A percentile compares a stretch with the other conserved stretches of the same genome.
Evolutionary conservation across 2,329 filamentous ascomycete species (phyloP).

Genomic region (Ophiostoma triangulosporum): DNA sequence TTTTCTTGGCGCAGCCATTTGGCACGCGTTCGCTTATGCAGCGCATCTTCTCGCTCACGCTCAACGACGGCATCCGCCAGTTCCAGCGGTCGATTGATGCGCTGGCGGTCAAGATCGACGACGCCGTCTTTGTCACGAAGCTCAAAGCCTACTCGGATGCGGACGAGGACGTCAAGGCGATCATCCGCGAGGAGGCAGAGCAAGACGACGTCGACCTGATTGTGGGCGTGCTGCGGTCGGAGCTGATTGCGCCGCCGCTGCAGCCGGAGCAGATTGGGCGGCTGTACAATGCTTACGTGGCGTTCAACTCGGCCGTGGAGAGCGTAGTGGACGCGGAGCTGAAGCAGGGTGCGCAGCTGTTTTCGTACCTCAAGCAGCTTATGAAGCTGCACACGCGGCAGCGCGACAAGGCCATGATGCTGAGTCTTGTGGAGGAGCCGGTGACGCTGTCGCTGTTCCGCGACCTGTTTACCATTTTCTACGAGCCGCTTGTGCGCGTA

Average conservation of each 20-base stretch:
- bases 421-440: slow-evolving; percentile 86
- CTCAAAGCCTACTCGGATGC: slow-evolving; percentile 66
- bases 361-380: slow-evolving; percentile 88
- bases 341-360: slow-evolving; percentile 78
- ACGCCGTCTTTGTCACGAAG: slow-evolving; percentile 66
- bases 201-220: slow-evolving; percentile 70
- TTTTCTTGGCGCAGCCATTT: slow-evolving; percentile 92
- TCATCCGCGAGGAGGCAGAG: slow-evolving; percentile 59
- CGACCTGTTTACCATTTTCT: slow-evolving; percentile 96
- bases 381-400: slow-evolving; percentile 85
- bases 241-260: slow-evolving; percentile 59
- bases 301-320: slow-evolving; percentile 89
- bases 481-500: slow-evolving; percentile 89
- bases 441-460: slow-evolving; percentile 94
- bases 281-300: slow-evolving; percentile 88
- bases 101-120: slow-evolving; percentile 64
- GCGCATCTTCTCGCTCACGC: slow-evolving; percentile 81
- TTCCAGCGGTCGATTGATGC: slow-evolving; percentile 80
- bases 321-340: slow-evolving; percentile 71
- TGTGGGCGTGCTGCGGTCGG: slow-evolving; percentile 70
- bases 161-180: slow-evolving; percentile 59
- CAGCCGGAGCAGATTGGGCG: slow-evolving; percentile 63
- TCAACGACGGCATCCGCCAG: slow-evolving; percentile 77
- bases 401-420: slow-evolving; percentile 94
- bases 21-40: slow-evolving; percentile 83